Percentiles rank a stretch among this genome's conserved stretches.
Evolutionary conservation across 352 stramenopile genomes (phyloP).

Genomic region (Aphanomyces stellatus): DNA sequence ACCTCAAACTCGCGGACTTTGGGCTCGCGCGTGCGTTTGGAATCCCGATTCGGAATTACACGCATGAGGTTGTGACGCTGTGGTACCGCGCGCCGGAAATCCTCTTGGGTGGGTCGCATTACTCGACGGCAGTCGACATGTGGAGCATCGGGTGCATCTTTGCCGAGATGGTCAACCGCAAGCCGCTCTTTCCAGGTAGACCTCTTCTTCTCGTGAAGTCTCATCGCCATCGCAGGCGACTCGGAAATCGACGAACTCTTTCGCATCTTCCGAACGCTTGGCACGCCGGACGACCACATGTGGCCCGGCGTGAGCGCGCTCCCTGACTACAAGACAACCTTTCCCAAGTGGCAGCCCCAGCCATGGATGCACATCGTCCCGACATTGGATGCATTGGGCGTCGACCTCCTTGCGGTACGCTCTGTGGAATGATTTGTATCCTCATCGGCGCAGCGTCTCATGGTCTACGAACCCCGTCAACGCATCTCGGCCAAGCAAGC

Average conservation of each 20-base stretch:
- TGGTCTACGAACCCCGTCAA: conserved; percentile 69
- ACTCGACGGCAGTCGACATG: conserved; percentile 89
- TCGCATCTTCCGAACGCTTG: conserved; percentile 96
- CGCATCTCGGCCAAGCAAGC: conserved; percentile 72
- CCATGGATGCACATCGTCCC: conserved; percentile 83
- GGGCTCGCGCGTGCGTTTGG: conserved; percentile 85
- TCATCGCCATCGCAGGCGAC: conserved; percentile 48
- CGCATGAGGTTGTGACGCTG: conserved; percentile 92
- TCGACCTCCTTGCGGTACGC: conserved; percentile 78
- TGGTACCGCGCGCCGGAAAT: conserved; percentile 96
- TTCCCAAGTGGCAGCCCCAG: conserved; percentile 96
- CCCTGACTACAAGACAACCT: conserved; percentile 96
- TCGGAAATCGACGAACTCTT: conserved; percentile 99
- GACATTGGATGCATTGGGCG: conserved; percentile 60
- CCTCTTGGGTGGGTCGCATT: conserved; percentile 89
- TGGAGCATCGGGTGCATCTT: conserved; percentile 93
- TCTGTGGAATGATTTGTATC: conserved; percentile 17
- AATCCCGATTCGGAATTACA: conserved; percentile 85
- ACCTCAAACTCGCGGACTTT: conserved; percentile 91
- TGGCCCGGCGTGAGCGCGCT: conserved; percentile 96
- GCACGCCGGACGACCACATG: conserved; percentile 93
- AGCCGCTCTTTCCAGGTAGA: conserved; percentile 66
- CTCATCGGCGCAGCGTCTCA: conserved; percentile 41
- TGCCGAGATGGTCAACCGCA: conserved; percentile 89
- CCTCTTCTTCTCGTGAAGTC: not conserved